Evolutionary conservation across 768 basidiomycete genomes (phyloP), one percentile per base, ranked within the genome.

Genomic region (Boletus pseudo-olivaceus): DNA sequence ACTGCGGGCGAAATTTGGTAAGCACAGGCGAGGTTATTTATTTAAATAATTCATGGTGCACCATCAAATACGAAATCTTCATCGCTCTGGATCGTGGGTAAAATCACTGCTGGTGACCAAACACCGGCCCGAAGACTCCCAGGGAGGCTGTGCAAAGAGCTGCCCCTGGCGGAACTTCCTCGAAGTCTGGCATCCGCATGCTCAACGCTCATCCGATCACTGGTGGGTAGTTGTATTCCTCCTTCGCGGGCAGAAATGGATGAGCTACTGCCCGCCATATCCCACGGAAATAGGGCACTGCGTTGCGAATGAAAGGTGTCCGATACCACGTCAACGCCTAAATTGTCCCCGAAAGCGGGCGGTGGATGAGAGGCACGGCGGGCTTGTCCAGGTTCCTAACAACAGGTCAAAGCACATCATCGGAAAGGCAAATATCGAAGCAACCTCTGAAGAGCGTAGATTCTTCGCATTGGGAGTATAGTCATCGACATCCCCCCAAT

Each of bases 351-450:
- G 26, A 80, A 55, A 9, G 76, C 62, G 39, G 82, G 83, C 14
- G 76, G 76, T 12, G 81, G 78, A 19, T 80, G 78, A 42, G 90
- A 88, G 33, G 73, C 73, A n/a, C 76, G 82, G 59, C 90, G 88
- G n/a, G 78, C 88, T 84, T 89, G 87, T 30, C 88, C 90, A 44
- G 90, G 90, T 73, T 91, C 89, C 90, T 90, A 61, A 39, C n/a
- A 56, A 35, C 11, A 12, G 39, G 43, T 70, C 39, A 71, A 51
- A 42, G 26, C 32, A 29, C 30, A 17, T 42, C 37, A 29, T 46
- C n/a, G 11, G n/a, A 44, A 40, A 26, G 2, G 10, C 7, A 55
- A 43, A 37, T 46, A 50, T 48, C 10, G 27, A 26, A 44, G 80
- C 72, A 85, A 55, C 87, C 76, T 90, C 87, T 29, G 87, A 89